Base-by-base conservation (phyloP, 2,329 filamentous ascomycete genomes). In the Gnomoniopsis smithogilvyi region DNA sequence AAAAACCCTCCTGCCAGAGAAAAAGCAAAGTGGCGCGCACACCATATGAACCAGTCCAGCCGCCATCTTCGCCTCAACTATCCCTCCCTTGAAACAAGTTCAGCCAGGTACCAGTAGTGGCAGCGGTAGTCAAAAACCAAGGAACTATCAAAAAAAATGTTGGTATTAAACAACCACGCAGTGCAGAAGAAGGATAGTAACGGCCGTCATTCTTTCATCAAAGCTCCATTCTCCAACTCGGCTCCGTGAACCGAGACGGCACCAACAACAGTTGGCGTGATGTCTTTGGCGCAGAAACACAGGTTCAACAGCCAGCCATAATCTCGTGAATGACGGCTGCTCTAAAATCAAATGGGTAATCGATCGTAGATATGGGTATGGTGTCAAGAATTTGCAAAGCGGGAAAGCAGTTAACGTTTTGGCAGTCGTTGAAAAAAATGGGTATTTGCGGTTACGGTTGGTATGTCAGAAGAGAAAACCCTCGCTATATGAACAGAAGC, bases 331-430 rank as follows among this genome's bases (percentile, higher is more conserved):
- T 14, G 36, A 41, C 47, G 30, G 45, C 46, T 58, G 50, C 24
- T 30, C 34, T 15, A 49, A 61, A 59, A 59, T 46, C 52, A 59
- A 62, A 59, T 56, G 49, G 56, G 56, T 51, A 59, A 62, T 59
- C 60, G 36, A 56, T 59, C 48, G 56, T 55, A 50, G 47, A 55
- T 55, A n/a, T 50, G 56, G 60, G 46, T 59, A 59, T 59, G 56
- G 22, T 43, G 33, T 55, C 24, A 24, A 49, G 52, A 56, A 50
- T 43, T 47, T 38, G 14, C 22, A 54, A 58, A 19, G 43, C 41
- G 36, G 17, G 17, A n/a, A 41, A 41, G 36, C 17, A 41, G 36
- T 41, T 15, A n/a, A 6, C 11, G 17, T 38, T n/a, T 21, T 33
- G 50, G 19, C 12, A 43, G 34, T 49, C 14, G 19, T 57, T 45